Conservation (phyloP, 306 rosid genomes). For the Dryas alaskensis region DNA sequence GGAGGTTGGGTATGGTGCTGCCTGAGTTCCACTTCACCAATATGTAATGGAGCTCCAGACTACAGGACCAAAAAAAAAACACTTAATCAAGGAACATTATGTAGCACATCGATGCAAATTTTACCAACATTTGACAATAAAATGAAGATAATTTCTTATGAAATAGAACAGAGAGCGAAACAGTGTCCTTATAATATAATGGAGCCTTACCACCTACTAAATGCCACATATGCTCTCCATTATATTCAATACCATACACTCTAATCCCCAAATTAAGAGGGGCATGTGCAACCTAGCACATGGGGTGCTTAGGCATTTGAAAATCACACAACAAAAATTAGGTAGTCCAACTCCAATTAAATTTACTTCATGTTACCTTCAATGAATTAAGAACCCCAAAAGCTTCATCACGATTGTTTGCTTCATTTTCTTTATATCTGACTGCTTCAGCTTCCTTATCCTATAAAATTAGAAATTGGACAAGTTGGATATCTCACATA, state of each 20-base stretch:
- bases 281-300: not conserved
- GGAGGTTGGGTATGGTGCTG: slow-evolving; percentile 88
- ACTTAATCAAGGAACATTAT: slow-evolving; percentile 21
- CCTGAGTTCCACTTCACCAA: slow-evolving; percentile 50
- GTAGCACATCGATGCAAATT: slow-evolving; percentile 6
- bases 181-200: not conserved
- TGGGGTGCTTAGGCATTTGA: not conserved
- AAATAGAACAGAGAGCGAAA: not conserved
- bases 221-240: not conserved
- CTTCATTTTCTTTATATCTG: slow-evolving; percentile 50
- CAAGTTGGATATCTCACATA: slow-evolving; percentile 16
- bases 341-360: not conserved
- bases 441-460: slow-evolving; percentile 56
- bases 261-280: not conserved
- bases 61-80: slow-evolving; percentile 39
- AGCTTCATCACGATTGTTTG: slow-evolving; percentile 37
- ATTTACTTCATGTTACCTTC: slow-evolving; percentile 45
- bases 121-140: slow-evolving; percentile 14
- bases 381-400: slow-evolving; percentile 57
- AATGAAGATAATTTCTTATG: not conserved
- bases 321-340: not conserved
- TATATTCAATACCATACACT: not conserved
- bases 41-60: slow-evolving; percentile 57
- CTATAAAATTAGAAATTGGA: slow-evolving; percentile 36
- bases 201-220: not conserved